Percentiles rank a stretch among this genome's conserved stretches.
Evolutionary conservation across 2,329 filamentous ascomycete genomes (phyloP).

Genomic region (Sphaerulina populicola): DNA sequence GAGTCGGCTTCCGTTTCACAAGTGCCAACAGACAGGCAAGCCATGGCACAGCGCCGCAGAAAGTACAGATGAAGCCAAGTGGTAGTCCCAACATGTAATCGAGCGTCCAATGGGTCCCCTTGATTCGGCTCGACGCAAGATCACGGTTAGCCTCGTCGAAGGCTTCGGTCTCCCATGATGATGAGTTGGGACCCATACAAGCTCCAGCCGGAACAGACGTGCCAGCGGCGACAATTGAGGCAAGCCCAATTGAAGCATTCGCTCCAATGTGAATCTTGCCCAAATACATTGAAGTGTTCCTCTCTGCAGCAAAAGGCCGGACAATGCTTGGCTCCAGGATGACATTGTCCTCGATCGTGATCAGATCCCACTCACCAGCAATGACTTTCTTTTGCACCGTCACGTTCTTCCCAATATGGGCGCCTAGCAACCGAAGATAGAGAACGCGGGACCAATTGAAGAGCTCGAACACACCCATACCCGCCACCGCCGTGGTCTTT

Average conservation of each 20-base stretch:
- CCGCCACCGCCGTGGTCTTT: constrained; percentile 45
- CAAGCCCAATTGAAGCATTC: constrained; percentile 42
- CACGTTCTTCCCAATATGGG: constrained; percentile 47
- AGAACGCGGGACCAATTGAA: constrained; percentile 36
- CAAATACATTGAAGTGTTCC: constrained; percentile 52
- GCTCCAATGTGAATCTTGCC: constrained; percentile 45
- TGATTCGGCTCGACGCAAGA: constrained; percentile 34
- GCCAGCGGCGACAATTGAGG: constrained; percentile 47
- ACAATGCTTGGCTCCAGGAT: constrained; percentile 43
- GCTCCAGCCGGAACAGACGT: constrained; percentile 42
- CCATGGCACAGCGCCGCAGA: constrained; percentile 42
- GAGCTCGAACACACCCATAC: constrained; percentile 40
- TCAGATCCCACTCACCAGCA: constrained; percentile 50
- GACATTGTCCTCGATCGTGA: constrained; percentile 47
- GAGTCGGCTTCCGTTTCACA: constrained; percentile 35
- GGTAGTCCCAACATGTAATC: constrained; percentile 40
- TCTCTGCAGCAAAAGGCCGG: constrained; percentile 48
- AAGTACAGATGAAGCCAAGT: constrained; percentile 35
- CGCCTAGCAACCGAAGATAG: constrained; percentile 48
- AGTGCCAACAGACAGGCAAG: constrained; percentile 39
- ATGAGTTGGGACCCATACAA: constrained; percentile 51
- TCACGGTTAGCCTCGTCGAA: constrained; percentile 43
- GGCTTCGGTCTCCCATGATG: constrained; percentile 48
- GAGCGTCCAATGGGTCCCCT: constrained; percentile 42
- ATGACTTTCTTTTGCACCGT: constrained; percentile 38